Conservation (phyloP, 2,329 filamentous ascomycete species). For the Neopestalotiopsis sp. region DNA sequence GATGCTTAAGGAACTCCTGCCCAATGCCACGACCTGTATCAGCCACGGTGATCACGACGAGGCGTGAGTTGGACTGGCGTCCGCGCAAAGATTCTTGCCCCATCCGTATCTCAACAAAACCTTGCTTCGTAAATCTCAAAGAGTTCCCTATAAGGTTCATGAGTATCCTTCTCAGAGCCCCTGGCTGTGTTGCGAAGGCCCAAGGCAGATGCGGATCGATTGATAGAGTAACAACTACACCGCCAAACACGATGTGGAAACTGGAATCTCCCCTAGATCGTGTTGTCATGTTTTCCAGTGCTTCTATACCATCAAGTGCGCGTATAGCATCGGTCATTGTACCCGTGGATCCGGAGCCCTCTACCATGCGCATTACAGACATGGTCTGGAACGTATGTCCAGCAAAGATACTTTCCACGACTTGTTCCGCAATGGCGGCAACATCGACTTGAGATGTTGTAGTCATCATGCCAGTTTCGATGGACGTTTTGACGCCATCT, state of each 20-base stretch:
- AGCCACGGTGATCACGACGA: conserved; percentile 27
- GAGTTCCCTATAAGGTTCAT: conserved; percentile 70
- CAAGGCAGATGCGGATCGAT: conserved; percentile 54
- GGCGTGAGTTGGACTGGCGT: conserved; percentile 20
- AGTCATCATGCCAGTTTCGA: conserved; percentile 31
- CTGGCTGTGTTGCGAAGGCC: conserved; percentile 60
- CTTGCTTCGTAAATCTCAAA: conserved; percentile 61
- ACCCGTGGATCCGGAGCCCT: not conserved
- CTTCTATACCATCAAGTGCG: not conserved
- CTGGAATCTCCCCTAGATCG: not conserved
- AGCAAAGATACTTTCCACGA: conserved; percentile 52
- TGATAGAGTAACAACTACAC: conserved; percentile 54
- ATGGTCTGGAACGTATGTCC: conserved; percentile 43
- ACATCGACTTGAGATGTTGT: conserved; percentile 38
- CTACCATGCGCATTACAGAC: not conserved
- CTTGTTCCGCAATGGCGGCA: conserved; percentile 50
- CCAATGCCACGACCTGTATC: conserved; percentile 73
- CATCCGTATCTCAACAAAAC: conserved; percentile 34
- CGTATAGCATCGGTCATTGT: conserved; percentile 7
- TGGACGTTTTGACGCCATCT: not conserved
- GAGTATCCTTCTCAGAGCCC: conserved; percentile 57
- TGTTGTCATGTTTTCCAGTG: not conserved
- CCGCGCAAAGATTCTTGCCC: conserved; percentile 19
- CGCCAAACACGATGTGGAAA: conserved; percentile 13
- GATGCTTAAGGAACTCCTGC: conserved; percentile 63